Evolutionary conservation across 371 early-diverging fungal species (phyloP).

Genomic region (Mortierella sp.): DNA sequence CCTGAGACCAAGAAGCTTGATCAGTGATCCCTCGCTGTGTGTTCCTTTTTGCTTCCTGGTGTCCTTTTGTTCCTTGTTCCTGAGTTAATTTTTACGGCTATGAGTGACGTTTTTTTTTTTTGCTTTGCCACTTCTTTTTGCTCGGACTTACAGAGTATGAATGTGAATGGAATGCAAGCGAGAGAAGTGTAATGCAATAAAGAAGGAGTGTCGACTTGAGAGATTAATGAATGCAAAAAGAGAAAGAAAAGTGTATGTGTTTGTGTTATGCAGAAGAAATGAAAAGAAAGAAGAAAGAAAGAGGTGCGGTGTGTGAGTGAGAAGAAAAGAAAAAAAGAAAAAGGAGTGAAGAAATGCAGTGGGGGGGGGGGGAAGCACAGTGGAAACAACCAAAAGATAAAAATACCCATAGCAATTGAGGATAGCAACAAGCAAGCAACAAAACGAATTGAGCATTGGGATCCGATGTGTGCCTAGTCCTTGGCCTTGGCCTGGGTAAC

Average conservation of each 20-base stretch:
- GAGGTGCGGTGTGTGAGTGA: too few species aligned
- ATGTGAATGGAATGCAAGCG: not conserved
- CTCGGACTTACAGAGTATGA: not conserved
- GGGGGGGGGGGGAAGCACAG: not conserved
- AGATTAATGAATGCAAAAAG: not conserved
- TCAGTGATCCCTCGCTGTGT: not conserved
- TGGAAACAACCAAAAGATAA: not conserved
- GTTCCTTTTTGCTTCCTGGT: not conserved
- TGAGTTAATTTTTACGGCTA: not conserved
- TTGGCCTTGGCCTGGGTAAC: conserved; percentile 11
- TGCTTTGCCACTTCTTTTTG: not conserved
- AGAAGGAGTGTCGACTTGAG: not conserved
- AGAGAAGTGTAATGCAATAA: not conserved
- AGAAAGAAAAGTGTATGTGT: not conserved
- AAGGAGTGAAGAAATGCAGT: not conserved
- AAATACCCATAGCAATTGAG: conserved; percentile 1
- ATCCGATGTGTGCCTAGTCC: not conserved
- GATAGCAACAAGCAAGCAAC: not conserved
- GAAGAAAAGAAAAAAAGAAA: not conserved
- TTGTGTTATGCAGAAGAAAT: not conserved
- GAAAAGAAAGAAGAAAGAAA: too few species aligned
- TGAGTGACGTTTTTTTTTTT: not conserved
- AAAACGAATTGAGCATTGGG: not conserved
- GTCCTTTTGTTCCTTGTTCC: not conserved
- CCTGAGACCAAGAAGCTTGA: conserved; percentile 1